These are phyloP conservation scores for Brasenia schreberi DNA, from an alignment of 164 flowering plant genomes.

Conservation along the genomic window DNA sequence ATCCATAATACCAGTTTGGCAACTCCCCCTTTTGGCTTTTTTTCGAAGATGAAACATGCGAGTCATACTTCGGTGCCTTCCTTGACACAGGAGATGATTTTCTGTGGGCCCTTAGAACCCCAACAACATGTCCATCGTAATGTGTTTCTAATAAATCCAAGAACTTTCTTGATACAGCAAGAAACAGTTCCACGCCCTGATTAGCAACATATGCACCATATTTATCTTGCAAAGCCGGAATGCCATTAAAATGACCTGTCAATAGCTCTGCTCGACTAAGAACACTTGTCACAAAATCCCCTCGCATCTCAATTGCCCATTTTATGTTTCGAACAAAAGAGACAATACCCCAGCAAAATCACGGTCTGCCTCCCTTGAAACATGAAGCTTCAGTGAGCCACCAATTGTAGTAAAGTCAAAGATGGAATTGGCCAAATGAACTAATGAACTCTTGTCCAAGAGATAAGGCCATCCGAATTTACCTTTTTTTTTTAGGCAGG, in stretches of 20 bases:
- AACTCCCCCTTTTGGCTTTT: no score
- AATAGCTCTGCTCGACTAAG: conserved; percentile 44
- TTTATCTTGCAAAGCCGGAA: conserved; percentile 58
- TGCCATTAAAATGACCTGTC: conserved; percentile 55
- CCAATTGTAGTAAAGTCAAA: no score
- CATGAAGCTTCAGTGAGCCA: conserved; percentile 35
- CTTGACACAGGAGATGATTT: conserved; percentile 18
- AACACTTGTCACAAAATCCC: conserved; percentile 22
- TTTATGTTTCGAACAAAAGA: conserved; percentile 32
- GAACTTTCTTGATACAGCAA: conserved; percentile 30
- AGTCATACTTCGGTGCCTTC: conserved; percentile 11
- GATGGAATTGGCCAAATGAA: no score
- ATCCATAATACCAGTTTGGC: no score
- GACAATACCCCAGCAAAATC: conserved; percentile 35
- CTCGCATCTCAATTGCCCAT: conserved; percentile 37
- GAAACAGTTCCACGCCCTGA: conserved; percentile 42
- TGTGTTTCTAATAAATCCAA: no score
- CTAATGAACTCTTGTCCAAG: no score
- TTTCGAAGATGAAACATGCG: no score
- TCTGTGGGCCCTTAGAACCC: conserved; percentile 29
- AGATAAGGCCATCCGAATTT: no score
- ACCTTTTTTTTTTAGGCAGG: no score
- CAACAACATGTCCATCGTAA: conserved; percentile 75
- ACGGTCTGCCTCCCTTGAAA: conserved; percentile 63
- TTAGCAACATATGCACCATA: conserved; percentile 39